Evolutionary conservation across 305 asterid species (phyloP), one percentile per base, ranked within the genome.

Genomic region (Fraxinus paxiana): DNA sequence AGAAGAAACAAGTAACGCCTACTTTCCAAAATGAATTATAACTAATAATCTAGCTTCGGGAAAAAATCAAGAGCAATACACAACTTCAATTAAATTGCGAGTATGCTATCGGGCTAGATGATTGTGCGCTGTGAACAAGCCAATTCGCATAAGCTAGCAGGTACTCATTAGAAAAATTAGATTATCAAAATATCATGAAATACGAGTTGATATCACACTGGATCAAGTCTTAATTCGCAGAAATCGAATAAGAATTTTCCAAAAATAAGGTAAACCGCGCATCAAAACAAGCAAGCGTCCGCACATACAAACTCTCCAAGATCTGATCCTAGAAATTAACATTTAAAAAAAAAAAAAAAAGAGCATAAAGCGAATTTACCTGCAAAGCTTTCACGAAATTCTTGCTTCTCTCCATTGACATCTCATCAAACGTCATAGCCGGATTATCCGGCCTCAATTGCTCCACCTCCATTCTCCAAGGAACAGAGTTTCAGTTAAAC

Each of bases 381-480:
- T 94, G 98, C 28, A 95, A 90, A 56, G 98, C 98, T 75, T 89
- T 83, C 12, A 94, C 98, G 78, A 95, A 95, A 81, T 88, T 90
- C 90, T 88, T 92, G 87, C 97, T 95, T 75, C 86, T 87, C 87
- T 92, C 97, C 87, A 92, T 81, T 24, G 98, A 90, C 63, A 75
- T 82, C 77, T 94, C 96, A 75, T 88, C 96, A 80, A 85, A 87
- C 85, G 94, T 82, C 97, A 88, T 87, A 48, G 90, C 46, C 67
- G 85, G 85, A 85, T 80, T 88, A 78, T 76, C 87, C 81, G 80
- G 13, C 84, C 77, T 83, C 79, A 76, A 78, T 22, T 75, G 87
- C 87, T 88, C 92, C 83, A 86, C 83, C 84, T 89, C 98, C 95
- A 90, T 90, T 61, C 31, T 61, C 30, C 77, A 24, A 80, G 70